phyloP scores from a whole-genome alignment of 192 early-diverging fungal species.

The Linderina pennispora region DNA sequence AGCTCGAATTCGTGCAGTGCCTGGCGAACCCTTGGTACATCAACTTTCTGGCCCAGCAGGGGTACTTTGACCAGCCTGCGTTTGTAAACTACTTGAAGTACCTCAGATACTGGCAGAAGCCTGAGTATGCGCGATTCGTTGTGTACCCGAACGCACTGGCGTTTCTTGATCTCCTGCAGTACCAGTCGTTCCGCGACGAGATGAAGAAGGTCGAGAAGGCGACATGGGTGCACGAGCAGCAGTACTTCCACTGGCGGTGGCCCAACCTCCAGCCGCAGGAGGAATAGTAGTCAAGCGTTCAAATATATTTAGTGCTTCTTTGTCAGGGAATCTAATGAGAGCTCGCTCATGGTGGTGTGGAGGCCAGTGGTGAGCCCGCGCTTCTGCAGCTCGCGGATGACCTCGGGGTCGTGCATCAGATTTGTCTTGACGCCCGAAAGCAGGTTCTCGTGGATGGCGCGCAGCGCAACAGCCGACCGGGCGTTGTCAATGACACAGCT shows the following conservation, averaged over 20 bases:
- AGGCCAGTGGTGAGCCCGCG: slow-evolving; percentile 20
- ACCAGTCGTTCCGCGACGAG: slow-evolving; percentile 69
- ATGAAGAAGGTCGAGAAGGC: slow-evolving; percentile 67
- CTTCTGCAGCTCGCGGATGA: slow-evolving; percentile 33
- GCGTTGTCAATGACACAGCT: slow-evolving; percentile 87
- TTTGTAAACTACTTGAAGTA: slow-evolving; percentile 91
- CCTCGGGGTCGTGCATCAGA: slow-evolving; percentile 37
- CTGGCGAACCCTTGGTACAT: slow-evolving; percentile 93
- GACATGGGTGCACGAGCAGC: slow-evolving; percentile 61
- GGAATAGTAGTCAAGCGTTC: background rate
- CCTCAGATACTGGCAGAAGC: slow-evolving; percentile 82
- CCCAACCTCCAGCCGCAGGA: slow-evolving; percentile 7
- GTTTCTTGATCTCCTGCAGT: slow-evolving; percentile 82
- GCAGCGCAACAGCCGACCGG: slow-evolving; percentile 66
- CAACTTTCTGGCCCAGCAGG: slow-evolving; percentile 84
- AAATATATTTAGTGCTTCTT: background rate
- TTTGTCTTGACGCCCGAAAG: slow-evolving; percentile 41
- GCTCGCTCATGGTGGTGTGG: slow-evolving; percentile 39
- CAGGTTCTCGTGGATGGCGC: slow-evolving; percentile 83
- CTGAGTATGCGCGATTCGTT: slow-evolving; percentile 87
- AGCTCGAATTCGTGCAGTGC: slow-evolving; percentile 95
- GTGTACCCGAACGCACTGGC: slow-evolving; percentile 84
- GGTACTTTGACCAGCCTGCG: slow-evolving; percentile 73
- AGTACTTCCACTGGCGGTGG: slow-evolving; percentile 39
- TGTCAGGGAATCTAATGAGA: slow-evolving; percentile 23